These are phyloP conservation scores for Gracilaria caudata DNA, from an alignment of 23 red algal species.

Conservation along the genomic window DNA sequence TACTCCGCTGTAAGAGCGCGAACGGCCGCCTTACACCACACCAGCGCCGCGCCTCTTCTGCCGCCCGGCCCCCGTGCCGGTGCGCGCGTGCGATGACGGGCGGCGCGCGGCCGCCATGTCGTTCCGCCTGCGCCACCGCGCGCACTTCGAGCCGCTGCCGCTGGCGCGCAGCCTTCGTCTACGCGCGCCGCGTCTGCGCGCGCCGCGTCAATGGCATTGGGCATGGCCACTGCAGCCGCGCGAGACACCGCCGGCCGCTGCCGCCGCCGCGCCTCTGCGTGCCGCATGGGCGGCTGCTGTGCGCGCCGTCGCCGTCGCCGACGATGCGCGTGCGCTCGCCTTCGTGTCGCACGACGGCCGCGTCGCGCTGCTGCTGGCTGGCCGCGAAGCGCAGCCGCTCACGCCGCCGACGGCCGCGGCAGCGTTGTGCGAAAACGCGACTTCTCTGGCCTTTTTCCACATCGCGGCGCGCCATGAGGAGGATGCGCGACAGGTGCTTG, in stretches of 20 bases:
- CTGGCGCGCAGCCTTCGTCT: slow-evolving; percentile 35
- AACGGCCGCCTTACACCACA: slow-evolving; percentile 16
- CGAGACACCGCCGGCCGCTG: slow-evolving; percentile 3
- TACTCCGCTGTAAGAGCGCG: slow-evolving; percentile 4
- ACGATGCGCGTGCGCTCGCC: slow-evolving; percentile 52
- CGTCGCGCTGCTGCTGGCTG: slow-evolving; percentile 35
- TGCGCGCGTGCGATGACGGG: background rate
- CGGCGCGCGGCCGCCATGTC: slow-evolving; percentile 21
- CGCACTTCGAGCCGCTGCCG: slow-evolving; percentile 34
- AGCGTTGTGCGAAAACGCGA: slow-evolving; percentile 2
- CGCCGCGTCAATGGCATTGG: slow-evolving; percentile 63
- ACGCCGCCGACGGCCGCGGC: slow-evolving; percentile 1
- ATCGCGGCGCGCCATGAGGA: background rate
- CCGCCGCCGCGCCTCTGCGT: background rate
- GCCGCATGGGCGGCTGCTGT: slow-evolving; percentile 50
- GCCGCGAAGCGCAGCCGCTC: background rate
- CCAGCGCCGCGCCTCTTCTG: background rate
- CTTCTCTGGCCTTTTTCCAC: slow-evolving; percentile 16
- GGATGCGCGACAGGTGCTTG: background rate
- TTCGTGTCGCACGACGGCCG: slow-evolving; percentile 51
- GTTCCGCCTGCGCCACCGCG: slow-evolving; percentile 66
- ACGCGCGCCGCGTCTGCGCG: slow-evolving; percentile 27
- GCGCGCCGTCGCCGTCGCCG: slow-evolving; percentile 40
- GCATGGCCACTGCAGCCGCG: slow-evolving; percentile 56
- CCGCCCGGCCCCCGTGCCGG: too few species aligned